A percentile compares a stretch with the other conserved stretches of the same genome.
Conservation (phyloP, 345 rosid genomes). For the Arabidopsis suecica region DNA sequence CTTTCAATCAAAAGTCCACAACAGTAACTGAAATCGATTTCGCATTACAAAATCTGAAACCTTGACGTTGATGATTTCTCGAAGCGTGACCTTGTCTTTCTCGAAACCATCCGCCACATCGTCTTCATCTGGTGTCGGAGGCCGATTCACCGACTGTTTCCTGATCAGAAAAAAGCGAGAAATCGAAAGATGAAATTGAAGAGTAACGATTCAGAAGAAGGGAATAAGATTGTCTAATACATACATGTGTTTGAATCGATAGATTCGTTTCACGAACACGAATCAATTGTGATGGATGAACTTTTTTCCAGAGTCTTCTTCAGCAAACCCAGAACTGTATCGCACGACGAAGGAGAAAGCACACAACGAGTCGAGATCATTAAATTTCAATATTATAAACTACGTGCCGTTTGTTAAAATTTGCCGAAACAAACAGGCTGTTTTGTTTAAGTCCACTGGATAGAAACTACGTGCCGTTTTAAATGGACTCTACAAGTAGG, state of each 20-base stretch:
- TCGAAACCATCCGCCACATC: slow-evolving; percentile 48
- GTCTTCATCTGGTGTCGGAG: slow-evolving; percentile 66
- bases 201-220: not conserved
- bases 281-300: slow-evolving; percentile 3
- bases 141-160: slow-evolving; percentile 69
- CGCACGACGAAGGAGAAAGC: slow-evolving; percentile 1
- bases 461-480: slow-evolving; percentile 12
- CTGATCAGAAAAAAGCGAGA: slow-evolving; percentile 43
- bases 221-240: not conserved
- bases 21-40: slow-evolving; percentile 8
- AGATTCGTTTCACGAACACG: not conserved
- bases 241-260: slow-evolving; percentile 30
- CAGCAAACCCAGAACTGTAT: slow-evolving; percentile 6
- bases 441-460: not conserved
- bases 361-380: not conserved
- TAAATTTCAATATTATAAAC: not conserved
- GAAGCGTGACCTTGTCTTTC: slow-evolving; percentile 54
- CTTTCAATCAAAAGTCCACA: slow-evolving; percentile 15
- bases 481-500: too few relatives aligned
- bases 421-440: not conserved
- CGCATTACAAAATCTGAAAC: slow-evolving; percentile 32
- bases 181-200: not conserved
- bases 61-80: slow-evolving; percentile 70
- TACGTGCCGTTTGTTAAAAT: slow-evolving; percentile 4
- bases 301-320: slow-evolving; percentile 29